Conservation (phyloP, 805 yeast species). For the Isabelozyma pseudorhagii region DNA sequence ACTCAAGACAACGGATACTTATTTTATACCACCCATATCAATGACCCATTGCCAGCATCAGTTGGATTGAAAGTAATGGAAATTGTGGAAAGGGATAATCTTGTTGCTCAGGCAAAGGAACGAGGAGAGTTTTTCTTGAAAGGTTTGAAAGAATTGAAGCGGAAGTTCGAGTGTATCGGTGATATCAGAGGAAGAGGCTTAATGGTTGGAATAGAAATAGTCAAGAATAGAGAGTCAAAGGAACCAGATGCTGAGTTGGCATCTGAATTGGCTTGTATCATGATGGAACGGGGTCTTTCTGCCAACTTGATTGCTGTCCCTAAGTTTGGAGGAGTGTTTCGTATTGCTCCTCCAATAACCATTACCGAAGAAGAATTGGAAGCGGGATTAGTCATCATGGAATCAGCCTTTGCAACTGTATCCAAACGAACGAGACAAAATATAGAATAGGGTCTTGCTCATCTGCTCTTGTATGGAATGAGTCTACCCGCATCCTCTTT, state of each 20-base stretch:
- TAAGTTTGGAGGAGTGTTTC: slow-evolving; percentile 14
- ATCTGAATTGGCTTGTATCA: slow-evolving; percentile 2
- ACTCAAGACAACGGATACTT: slow-evolving; percentile 15
- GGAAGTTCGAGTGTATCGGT: slow-evolving; percentile 5
- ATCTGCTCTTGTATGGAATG: too few relatives aligned
- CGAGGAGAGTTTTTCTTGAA: slow-evolving; percentile 41
- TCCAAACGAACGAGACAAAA: not conserved
- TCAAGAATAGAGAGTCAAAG: slow-evolving; percentile 9
- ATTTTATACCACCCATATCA: slow-evolving; percentile 28
- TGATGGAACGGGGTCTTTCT: slow-evolving; percentile 16
- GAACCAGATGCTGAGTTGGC: slow-evolving; percentile 6
- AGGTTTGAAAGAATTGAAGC: slow-evolving; percentile 23
- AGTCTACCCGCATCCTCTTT: too few relatives aligned
- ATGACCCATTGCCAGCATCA: slow-evolving; percentile 8
- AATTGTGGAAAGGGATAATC: slow-evolving; percentile 19
- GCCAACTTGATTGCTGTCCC: slow-evolving; percentile 22
- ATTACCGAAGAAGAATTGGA: not conserved
- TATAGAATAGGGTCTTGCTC: not conserved
- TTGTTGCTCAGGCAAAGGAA: slow-evolving; percentile 40
- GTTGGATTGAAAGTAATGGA: slow-evolving; percentile 45
- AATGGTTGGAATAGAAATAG: slow-evolving; percentile 15
- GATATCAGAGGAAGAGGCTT: slow-evolving; percentile 18
- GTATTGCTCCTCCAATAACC: slow-evolving; percentile 21
- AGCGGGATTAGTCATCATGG: not conserved
- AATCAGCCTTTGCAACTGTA: not conserved